Evolutionary conservation across 2,329 filamentous ascomycete genomes (phyloP).

Genomic region (Nemania sp.): DNA sequence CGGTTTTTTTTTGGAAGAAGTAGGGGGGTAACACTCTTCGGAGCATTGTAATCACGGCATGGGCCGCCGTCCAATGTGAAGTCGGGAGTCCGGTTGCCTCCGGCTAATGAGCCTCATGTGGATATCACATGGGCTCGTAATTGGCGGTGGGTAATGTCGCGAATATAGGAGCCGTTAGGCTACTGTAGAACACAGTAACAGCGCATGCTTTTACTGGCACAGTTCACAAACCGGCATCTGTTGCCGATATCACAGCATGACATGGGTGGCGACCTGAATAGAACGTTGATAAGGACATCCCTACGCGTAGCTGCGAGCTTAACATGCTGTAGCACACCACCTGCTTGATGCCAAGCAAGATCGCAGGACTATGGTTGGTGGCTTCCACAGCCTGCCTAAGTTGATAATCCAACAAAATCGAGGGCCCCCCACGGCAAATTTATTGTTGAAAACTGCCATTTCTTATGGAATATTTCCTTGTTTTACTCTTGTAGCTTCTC

Average conservation of each 20-base stretch:
- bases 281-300: background rate
- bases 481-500: background rate
- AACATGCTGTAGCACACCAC: slow-evolving; percentile 8
- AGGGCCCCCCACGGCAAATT: no score
- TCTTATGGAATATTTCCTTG: background rate
- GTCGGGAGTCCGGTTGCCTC: background rate
- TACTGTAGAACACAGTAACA: no score
- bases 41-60: background rate
- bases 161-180: no score
- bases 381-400: background rate
- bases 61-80: slow-evolving; percentile 1
- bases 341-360: background rate
- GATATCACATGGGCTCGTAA: background rate
- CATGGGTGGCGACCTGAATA: background rate
- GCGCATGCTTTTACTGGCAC: no score
- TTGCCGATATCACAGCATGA: background rate
- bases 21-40: background rate
- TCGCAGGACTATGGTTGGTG: background rate
- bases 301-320: background rate
- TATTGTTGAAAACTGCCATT: background rate
- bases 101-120: slow-evolving; percentile 4
- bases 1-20: background rate
- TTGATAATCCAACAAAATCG: background rate
- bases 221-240: no score
- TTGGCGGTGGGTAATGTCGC: background rate